A percentile compares a stretch with the other conserved stretches of the same genome.
These are phyloP conservation scores for Iberis amara DNA, from an alignment of 441 rosid species.

Conservation along the genomic window DNA sequence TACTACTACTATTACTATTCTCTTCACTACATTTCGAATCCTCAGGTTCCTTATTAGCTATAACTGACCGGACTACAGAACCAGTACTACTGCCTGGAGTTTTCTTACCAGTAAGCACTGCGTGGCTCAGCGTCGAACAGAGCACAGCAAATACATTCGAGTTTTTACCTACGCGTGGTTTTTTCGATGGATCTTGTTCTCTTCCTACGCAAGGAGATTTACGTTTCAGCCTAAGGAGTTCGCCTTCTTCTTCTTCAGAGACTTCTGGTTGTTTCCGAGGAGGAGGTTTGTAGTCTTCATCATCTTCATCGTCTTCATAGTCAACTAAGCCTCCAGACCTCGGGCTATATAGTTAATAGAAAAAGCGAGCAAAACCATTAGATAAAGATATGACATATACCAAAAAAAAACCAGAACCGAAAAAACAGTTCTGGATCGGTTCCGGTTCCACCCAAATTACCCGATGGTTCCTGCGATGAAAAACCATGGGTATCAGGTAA, in stretches of 20 bases:
- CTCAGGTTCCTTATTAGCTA: constrained; percentile 33
- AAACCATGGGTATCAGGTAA: no score
- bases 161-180: constrained; percentile 55
- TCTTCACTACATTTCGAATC: constrained; percentile 36
- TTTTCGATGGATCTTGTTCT: constrained; percentile 63
- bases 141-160: constrained; percentile 70
- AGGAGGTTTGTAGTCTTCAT: constrained; percentile 84
- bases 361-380: constrained; percentile 15
- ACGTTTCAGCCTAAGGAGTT: constrained; percentile 64
- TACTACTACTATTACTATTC: constrained; percentile 25
- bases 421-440: no score
- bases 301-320: constrained; percentile 95
- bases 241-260: constrained; percentile 74
- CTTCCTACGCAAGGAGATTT: constrained; percentile 55
- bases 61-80: constrained; percentile 30
- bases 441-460: no score
- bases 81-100: constrained; percentile 21
- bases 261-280: constrained; percentile 62
- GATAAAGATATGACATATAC: not conserved
- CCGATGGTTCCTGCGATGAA: no score
- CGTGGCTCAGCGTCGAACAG: constrained; percentile 83
- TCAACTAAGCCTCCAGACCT: constrained; percentile 87
- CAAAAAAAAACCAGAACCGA: no score
- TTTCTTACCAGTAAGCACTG: constrained; percentile 73
- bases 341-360: constrained; percentile 36